Evolutionary conservation across 768 basidiomycete genomes (phyloP).

Genomic region (Lentinula raphanica): DNA sequence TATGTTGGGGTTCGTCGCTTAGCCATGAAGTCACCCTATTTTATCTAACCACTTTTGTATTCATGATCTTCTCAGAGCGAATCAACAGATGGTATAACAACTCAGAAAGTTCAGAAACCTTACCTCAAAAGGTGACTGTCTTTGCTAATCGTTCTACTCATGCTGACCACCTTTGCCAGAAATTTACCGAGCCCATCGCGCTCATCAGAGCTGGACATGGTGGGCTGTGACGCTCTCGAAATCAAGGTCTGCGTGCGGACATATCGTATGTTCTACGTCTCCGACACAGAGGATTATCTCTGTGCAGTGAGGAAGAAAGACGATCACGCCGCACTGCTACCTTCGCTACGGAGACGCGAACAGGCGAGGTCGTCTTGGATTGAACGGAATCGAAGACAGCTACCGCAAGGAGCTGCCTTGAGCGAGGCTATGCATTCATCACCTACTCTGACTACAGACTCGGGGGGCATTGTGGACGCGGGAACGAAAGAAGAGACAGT

Average conservation of each 20-base stretch:
- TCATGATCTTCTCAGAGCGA: constrained; percentile 43
- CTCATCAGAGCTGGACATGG: constrained; percentile 36
- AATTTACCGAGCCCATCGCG: constrained; percentile 29
- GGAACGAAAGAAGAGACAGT: not conserved
- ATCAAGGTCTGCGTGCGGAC: constrained; percentile 82
- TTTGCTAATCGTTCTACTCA: not conserved
- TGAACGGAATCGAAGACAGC: constrained; percentile 10
- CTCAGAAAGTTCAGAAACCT: constrained; percentile 44
- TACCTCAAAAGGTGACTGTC: constrained; percentile 59
- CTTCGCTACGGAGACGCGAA: constrained; percentile 27
- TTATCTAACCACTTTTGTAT: not conserved
- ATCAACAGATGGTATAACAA: constrained; percentile 48
- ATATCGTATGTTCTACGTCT: constrained; percentile 77
- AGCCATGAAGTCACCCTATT: not conserved
- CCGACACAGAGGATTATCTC: constrained; percentile 60
- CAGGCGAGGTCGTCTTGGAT: constrained; percentile 33
- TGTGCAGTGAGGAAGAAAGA: constrained; percentile 39
- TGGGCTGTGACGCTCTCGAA: constrained; percentile 60
- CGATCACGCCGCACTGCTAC: constrained; percentile 31
- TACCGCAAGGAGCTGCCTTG: not conserved
- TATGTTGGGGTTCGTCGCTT: constrained; percentile 54
- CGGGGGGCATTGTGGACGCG: too few species aligned
- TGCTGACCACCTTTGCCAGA: constrained; percentile 20
- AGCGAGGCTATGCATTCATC: not conserved
- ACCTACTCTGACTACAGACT: not conserved